Evolutionary conservation across 2,329 filamentous ascomycete species (phyloP).

Genomic region (Allantophomopsis lycopodina): DNA sequence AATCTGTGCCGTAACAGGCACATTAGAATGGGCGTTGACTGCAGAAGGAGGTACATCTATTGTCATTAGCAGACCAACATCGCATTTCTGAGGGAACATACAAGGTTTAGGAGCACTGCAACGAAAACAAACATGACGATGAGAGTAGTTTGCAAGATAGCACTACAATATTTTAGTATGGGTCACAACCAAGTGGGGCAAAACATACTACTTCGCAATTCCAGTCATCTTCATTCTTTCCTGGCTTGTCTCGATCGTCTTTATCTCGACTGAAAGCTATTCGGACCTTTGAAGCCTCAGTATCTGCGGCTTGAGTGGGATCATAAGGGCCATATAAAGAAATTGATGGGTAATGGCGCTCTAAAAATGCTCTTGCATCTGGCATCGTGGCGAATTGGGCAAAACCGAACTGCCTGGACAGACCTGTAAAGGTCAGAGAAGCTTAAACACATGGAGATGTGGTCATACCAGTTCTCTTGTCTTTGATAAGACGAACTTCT

Average conservation of each 20-base stretch:
- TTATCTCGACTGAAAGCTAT: slow-evolving; percentile 38
- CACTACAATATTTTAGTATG: slow-evolving; percentile 26
- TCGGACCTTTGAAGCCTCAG: slow-evolving; percentile 20
- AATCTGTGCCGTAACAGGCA: slow-evolving; percentile 24
- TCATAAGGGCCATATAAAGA: slow-evolving; percentile 30
- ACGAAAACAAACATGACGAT: slow-evolving; percentile 39
- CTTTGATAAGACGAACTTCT: slow-evolving; percentile 41
- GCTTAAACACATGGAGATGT: slow-evolving; percentile 3
- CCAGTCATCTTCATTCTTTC: slow-evolving; percentile 38
- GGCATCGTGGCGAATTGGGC: slow-evolving; percentile 34
- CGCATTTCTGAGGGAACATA: slow-evolving; percentile 17
- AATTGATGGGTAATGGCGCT: slow-evolving; percentile 33
- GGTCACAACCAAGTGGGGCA: neutral
- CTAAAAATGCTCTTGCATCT: slow-evolving; percentile 35
- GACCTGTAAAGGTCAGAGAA: slow-evolving; percentile 21
- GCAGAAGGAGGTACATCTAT: slow-evolving; percentile 18
- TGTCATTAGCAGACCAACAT: slow-evolving; percentile 14
- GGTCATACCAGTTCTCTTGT: slow-evolving; percentile 37
- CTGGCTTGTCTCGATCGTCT: slow-evolving; percentile 29
- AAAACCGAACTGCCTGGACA: slow-evolving; percentile 41
- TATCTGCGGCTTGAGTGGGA: slow-evolving; percentile 23
- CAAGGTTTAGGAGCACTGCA: slow-evolving; percentile 40
- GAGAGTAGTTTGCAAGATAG: slow-evolving; percentile 39
- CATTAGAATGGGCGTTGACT: slow-evolving; percentile 20
- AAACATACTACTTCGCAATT: slow-evolving; percentile 33